Conservation (phyloP, 2,329 filamentous ascomycete species). For the Septoria linicola region DNA sequence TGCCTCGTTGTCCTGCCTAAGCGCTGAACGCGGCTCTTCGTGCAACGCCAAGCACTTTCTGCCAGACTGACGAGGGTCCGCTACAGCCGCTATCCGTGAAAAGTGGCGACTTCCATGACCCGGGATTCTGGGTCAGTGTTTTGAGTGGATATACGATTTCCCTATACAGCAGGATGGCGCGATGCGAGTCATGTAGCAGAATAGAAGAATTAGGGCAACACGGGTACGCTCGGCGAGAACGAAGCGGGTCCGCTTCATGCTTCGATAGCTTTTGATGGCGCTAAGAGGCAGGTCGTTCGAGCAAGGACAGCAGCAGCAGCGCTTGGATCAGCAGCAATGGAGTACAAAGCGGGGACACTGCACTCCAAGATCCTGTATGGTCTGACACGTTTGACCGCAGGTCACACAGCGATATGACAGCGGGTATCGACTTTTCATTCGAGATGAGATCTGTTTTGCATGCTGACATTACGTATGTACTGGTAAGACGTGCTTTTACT, state of each 20-base stretch:
- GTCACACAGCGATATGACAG: conserved; percentile 13
- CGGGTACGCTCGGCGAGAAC: neutral
- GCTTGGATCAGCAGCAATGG: too few species aligned
- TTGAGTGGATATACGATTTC: neutral
- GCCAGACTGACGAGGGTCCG: neutral
- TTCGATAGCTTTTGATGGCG: too few species aligned
- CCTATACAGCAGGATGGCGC: too few species aligned
- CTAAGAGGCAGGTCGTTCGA: neutral
- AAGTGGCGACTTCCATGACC: too few species aligned
- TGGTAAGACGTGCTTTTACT: neutral
- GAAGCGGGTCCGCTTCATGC: too few species aligned
- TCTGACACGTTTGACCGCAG: conserved; percentile 1
- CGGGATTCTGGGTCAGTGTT: too few species aligned
- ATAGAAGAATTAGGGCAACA: neutral
- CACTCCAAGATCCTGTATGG: neutral
- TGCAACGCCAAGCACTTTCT: too few species aligned
- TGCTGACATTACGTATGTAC: neutral
- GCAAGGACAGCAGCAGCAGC: neutral
- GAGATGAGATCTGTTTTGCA: neutral
- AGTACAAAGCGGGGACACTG: neutral
- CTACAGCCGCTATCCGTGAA: neutral
- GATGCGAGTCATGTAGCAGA: too few species aligned
- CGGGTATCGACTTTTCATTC: conserved; percentile 5
- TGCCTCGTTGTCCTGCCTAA: too few species aligned
- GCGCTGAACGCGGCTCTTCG: too few species aligned